phyloP scores from a whole-genome alignment of 768 basidiomycete species.

The Kwoniella shandongensis region DNA sequence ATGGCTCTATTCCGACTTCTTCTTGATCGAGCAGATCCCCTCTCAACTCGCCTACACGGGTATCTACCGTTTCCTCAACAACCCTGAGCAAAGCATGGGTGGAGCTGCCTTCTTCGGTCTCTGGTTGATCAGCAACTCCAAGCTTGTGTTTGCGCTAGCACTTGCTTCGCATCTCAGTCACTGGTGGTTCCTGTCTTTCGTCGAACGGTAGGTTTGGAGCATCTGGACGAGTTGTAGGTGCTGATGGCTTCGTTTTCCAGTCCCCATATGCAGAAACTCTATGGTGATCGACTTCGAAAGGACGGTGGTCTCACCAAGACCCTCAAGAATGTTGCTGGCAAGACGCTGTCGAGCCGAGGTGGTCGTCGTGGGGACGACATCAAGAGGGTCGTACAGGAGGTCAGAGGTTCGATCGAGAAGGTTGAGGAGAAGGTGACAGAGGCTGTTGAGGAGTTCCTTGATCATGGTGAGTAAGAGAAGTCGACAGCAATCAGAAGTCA shows the following conservation, averaged over 20 bases:
- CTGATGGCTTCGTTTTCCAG: slow-evolving; percentile 55
- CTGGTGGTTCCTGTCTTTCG: slow-evolving; percentile 91
- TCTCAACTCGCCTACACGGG: slow-evolving; percentile 89
- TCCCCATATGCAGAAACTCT: slow-evolving; percentile 97
- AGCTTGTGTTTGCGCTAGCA: slow-evolving; percentile 82
- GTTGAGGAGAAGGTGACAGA: slow-evolving; percentile 93
- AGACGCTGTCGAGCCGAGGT: slow-evolving; percentile 69
- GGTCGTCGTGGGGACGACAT: slow-evolving; percentile 81
- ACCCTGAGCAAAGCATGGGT: slow-evolving; percentile 87
- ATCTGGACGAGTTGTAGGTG: background rate
- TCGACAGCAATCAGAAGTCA: background rate
- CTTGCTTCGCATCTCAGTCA: slow-evolving; percentile 81
- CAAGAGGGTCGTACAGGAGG: slow-evolving; percentile 78
- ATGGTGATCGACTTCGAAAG: slow-evolving; percentile 87
- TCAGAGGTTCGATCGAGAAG: slow-evolving; percentile 91
- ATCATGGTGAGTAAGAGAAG: slow-evolving; percentile 66
- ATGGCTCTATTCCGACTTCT: slow-evolving; percentile 98
- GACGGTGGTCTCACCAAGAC: slow-evolving; percentile 98
- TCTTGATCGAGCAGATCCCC: slow-evolving; percentile 84
- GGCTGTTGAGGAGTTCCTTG: slow-evolving; percentile 88
- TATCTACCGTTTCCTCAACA: slow-evolving; percentile 94
- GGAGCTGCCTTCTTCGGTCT: slow-evolving; percentile 94
- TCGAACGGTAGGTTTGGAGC: slow-evolving; percentile 73
- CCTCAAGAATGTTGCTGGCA: slow-evolving; percentile 86
- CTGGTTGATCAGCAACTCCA: slow-evolving; percentile 85